Base-by-base conservation (phyloP, 441 rosid species). In the Macaranga tanarius region DNA sequence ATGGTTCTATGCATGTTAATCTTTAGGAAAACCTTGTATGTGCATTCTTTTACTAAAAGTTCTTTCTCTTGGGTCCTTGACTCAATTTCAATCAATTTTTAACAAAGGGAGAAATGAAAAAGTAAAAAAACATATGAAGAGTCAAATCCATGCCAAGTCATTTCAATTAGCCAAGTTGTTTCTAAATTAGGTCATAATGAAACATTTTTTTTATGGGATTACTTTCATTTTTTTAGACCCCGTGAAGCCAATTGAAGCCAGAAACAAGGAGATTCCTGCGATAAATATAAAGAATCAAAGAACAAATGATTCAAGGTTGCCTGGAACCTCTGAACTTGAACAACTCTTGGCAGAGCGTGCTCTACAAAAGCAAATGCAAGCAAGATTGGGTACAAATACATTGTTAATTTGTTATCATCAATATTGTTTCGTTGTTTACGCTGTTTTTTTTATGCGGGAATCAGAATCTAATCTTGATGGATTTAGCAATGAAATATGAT, bases 321-420 rank as follows among this genome's bases (percentile, higher is more conserved):
- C 64, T 47, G 66, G 64, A 56, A 67, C 75, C 58, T 44, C 79
- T 50, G 79, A 79, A 13, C 79, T 77, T 56, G 82, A 75, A 55
- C 55, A 69, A 73, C 44, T 58, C 15, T 69, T 76, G 40, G 76
- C 79, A 51, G 74, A 79, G 58, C 77, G 72, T 44, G 75, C 76
- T 69, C 56, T 74, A 50, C 59, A 4, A 40, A 76, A 65, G 75
- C 77, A 72, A 56, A 68, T 70, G 58, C 77, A 72, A 52, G 22
- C 69, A 62, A 72, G 74, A 69, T 38, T 69, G 54, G 72, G 64
- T 10, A 12, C 73, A 25, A 70, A 72, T 79, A 40, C 51, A 56
- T 44, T 57, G 13, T 65, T 48, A 10, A 51, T 56, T 44, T 57
- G 13, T 65, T 48, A 5, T 60, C 17, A 16, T 22, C 5, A n/a